Base-by-base conservation (phyloP, 352 stramenopile genomes). In the Phytophthora fragariaefolia region DNA sequence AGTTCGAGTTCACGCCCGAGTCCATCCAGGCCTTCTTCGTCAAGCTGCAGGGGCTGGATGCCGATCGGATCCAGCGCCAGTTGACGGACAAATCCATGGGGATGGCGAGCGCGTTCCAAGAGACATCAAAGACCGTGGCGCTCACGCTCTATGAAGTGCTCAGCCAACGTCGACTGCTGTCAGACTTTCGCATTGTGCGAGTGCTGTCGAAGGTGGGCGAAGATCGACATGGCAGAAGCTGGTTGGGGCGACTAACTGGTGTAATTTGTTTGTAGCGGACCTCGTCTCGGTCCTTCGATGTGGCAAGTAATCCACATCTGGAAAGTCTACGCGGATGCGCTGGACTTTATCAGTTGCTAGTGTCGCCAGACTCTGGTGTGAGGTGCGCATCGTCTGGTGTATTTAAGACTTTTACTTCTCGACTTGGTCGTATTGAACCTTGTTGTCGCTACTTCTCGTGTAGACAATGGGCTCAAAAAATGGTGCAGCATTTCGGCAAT, bases 11-110 rank as follows among this genome's bases (percentile, higher is more conserved):
- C 60, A 95, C 84, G 32, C 59, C 66, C 6, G 61, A 77, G 8
- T 94, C 89, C 4, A 86, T 94, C 42, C 80, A 85, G 30, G 75
- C 75, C 1, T 96, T 93, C 51, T 93, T 96, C 62, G 63, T 84
- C 53, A 90, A 92, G 54, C 51, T 96, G 32, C 73, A 87, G 22
- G 76, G 90, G 9, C 60, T 93, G 18, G 89, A 96, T 32, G 81
- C 71, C 1, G 77, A 93, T 45, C 84, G 89, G 18, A 69, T 96
- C 38, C 80, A 89, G 22, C 53, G 73, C 12, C 73, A 86, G 3
- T 78, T 95, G 36, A 69, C 64, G 4, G 49, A 75, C 18, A 74
- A 46, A 36, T 66, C 49, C 5, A 78, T 73, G 57, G 63, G 63
- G 0, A 32, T 73, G 27, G 27, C 50, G 2, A 71, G 40, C 30